phyloP scores from a whole-genome alignment of 306 rosid species.

The Carpinus fangiana region DNA sequence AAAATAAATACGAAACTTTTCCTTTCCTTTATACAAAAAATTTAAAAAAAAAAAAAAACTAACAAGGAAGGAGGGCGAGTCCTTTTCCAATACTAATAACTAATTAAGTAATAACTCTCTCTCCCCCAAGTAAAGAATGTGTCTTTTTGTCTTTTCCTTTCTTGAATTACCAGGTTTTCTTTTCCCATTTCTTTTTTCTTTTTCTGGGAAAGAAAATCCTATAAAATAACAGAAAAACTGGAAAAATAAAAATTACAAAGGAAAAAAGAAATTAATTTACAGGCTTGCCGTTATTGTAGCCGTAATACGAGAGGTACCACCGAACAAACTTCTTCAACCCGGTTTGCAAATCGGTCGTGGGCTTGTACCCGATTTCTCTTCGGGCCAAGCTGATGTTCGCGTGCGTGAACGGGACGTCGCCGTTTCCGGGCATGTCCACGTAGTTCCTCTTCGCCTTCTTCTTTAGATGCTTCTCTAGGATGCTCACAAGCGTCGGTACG shows the following conservation, averaged over 20 bases:
- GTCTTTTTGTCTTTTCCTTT: constrained; percentile 10
- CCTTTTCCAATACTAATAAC: constrained; percentile 12
- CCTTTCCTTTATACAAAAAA: constrained; percentile 48
- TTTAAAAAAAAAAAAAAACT: constrained; percentile 26
- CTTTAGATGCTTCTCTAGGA: constrained; percentile 75
- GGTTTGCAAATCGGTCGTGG: constrained; percentile 85
- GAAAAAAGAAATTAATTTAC: constrained; percentile 42
- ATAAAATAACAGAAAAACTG: constrained; percentile 2
- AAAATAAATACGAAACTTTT: constrained; percentile 6
- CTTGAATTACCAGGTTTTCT: constrained; percentile 22
- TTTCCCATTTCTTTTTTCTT: constrained; percentile 7
- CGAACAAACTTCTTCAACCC: constrained; percentile 88
- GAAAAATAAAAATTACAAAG: background rate
- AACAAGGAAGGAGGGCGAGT: constrained; percentile 12
- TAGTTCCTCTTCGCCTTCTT: constrained; percentile 73
- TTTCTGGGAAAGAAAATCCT: constrained; percentile 28
- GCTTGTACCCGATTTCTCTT: constrained; percentile 71
- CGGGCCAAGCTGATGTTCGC: constrained; percentile 75
- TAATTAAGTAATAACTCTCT: constrained; percentile 10
- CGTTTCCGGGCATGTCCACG: constrained; percentile 94
- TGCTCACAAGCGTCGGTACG: constrained; percentile 71
- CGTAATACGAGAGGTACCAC: constrained; percentile 88
- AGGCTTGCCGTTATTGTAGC: constrained; percentile 62
- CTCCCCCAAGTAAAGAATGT: constrained; percentile 43
- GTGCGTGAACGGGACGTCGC: constrained; percentile 90